Evolutionary conservation across 176 grass and related monocot genomes (phyloP), one percentile per base, ranked within the genome.

Genomic region (Alloteropsis semialata): DNA sequence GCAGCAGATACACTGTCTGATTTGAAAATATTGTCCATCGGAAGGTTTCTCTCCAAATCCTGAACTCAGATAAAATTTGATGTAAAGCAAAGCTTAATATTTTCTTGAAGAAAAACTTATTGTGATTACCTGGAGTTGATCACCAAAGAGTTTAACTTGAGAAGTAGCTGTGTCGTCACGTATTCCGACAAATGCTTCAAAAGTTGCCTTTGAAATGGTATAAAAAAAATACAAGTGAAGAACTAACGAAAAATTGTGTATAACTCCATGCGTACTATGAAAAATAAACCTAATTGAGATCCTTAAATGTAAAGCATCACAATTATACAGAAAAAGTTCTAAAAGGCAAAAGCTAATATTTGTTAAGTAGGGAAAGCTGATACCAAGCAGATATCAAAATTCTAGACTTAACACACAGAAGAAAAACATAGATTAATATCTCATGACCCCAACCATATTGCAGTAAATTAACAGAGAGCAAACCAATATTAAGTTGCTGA

Each of bases 31-130:
- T 79, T 66, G 34, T 98, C 95, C 88, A 98, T 43, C 44, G 95
- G 95, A 89, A 98, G 95, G 85, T 98, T 92, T 77, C 82, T 90
- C 83, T 98, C 92, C 86, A 98, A 91, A 81, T 86, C 88, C 95
- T 98, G 55, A 83, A 65, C 62, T 51, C 54, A 69, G 15, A 77
- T 63, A 16, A 51, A 84, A 70, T 16, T 76, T 45, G 25, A 27
- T 55, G 77, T 85, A 85, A 85, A 76, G 4, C 10, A 68, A 38
- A 76, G 42, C 42, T 62, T 76, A 69, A 76, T 69, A 45, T 28
- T 38, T 18, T 58, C 22, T 46, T 64, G 29, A 29, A 54, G 18
- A 81, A 81, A 84, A 68, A 58, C n/a, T 62, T 39, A 85, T 36
- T 64, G 49, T 64, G 51, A 51, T 76, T 85, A 89, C 87, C 87